Conservation (phyloP, 345 rosid species). For the Sisymbrium irio region DNA sequence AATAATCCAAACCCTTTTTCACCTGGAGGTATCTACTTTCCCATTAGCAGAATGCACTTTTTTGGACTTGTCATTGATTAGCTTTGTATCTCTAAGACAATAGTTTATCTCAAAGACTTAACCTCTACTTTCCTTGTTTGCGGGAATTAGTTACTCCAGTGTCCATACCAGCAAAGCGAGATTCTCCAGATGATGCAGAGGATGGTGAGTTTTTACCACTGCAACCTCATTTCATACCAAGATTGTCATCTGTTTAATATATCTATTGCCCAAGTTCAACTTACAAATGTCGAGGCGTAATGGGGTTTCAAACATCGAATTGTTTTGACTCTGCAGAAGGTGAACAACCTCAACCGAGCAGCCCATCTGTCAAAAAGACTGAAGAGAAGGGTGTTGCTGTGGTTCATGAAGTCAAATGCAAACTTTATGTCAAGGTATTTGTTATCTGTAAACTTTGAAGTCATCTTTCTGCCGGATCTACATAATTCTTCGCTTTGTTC, state of each 20-base stretch:
- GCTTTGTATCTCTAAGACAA: slow-evolving; percentile 2
- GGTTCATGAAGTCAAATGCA: slow-evolving; percentile 96
- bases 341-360: slow-evolving; percentile 75
- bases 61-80: not conserved
- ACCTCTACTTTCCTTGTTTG: slow-evolving; percentile 2
- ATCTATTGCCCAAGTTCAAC: not conserved
- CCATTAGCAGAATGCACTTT: not conserved
- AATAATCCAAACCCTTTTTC: no score
- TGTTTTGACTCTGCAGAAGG: slow-evolving; percentile 48
- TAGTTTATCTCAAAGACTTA: slow-evolving; percentile 8
- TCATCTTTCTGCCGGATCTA: not conserved
- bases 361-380: slow-evolving; percentile 89
- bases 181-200: slow-evolving; percentile 32
- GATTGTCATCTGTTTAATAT: not conserved
- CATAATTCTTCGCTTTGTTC: not conserved
- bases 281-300: slow-evolving; percentile 13
- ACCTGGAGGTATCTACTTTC: slow-evolving; percentile 33
- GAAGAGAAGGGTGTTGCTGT: slow-evolving; percentile 75
- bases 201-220: slow-evolving; percentile 20
- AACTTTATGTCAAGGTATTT: slow-evolving; percentile 88
- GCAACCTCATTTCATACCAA: not conserved
- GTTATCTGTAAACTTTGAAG: not conserved
- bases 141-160: slow-evolving; percentile 28
- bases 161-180: slow-evolving; percentile 21
- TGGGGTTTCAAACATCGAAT: not conserved